These are phyloP conservation scores for Tetrapisispora pingtungensis DNA, from an alignment of 805 yeast genomes.

Conservation along the genomic window DNA sequence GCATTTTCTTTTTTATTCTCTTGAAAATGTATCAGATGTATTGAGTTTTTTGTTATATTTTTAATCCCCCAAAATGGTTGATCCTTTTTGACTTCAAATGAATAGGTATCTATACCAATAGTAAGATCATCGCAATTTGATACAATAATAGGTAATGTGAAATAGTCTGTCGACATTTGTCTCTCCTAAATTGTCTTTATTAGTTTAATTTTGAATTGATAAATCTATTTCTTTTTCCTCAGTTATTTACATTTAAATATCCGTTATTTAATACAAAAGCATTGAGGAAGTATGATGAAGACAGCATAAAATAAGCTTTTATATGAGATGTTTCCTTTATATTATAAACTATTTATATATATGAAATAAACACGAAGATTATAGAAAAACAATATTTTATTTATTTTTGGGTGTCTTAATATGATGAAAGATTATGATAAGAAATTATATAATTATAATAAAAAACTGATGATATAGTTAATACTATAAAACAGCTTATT, in stretches of 20 bases:
- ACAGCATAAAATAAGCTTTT: not conserved
- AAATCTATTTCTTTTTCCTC: too few relatives aligned
- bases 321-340: slow-evolving; percentile 3
- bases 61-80: slow-evolving; percentile 22
- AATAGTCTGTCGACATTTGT: not conserved
- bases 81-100: slow-evolving; percentile 16
- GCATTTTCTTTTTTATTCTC: not conserved
- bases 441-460: slow-evolving; percentile 3
- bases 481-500: slow-evolving; percentile 41
- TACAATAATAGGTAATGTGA: not conserved
- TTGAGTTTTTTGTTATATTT: slow-evolving; percentile 14
- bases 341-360: slow-evolving; percentile 3
- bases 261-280: too few relatives aligned
- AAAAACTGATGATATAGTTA: not conserved
- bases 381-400: slow-evolving; percentile 4
- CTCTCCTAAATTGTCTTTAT: not conserved
- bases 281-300: too few relatives aligned
- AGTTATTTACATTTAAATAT: too few relatives aligned
- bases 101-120: slow-evolving; percentile 21
- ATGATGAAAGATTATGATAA: slow-evolving; percentile 4
- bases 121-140: slow-evolving; percentile 10
- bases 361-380: slow-evolving; percentile 3
- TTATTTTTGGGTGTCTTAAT: slow-evolving; percentile 3
- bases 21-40: slow-evolving; percentile 23
- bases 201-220: too few relatives aligned